A percentile compares a stretch with the other conserved stretches of the same genome.
Conservation (phyloP, 2,329 filamentous ascomycete genomes). For the Stachybotrys echinatus region DNA sequence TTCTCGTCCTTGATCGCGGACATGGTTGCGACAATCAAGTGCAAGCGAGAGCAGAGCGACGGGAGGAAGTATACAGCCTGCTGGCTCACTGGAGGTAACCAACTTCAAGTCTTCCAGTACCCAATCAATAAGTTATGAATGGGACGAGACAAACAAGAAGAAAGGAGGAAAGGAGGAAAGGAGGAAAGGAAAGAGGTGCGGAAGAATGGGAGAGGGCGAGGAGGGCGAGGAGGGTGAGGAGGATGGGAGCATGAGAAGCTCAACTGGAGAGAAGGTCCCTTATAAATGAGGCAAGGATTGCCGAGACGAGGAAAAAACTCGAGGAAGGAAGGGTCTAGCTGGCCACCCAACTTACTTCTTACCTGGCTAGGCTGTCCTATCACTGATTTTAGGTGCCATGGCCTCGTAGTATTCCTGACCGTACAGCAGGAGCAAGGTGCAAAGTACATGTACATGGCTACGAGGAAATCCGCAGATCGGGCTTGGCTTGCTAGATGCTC, state of each 20-base stretch:
- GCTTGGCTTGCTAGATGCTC: not conserved
- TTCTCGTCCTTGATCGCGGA: constrained; percentile 19
- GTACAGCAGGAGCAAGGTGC: not conserved
- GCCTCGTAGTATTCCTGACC: not conserved
- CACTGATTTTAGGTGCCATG: not conserved
- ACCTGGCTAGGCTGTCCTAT: not conserved
- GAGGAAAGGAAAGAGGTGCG: constrained; percentile 1
- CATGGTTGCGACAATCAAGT: not conserved
- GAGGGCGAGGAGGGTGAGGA: not conserved
- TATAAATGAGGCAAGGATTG: not conserved
- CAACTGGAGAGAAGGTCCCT: not conserved
- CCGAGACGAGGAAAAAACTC: not conserved
- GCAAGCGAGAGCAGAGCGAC: not conserved
- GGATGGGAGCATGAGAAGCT: not conserved
- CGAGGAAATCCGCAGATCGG: not conserved
- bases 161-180: not conserved
- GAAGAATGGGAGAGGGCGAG: not conserved
- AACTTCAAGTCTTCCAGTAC: not conserved
- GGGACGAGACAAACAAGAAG: not conserved
- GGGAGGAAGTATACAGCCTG: no score
- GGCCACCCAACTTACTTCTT: not conserved
- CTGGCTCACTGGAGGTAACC: not conserved
- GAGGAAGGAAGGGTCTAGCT: not conserved
- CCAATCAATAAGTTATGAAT: not conserved
- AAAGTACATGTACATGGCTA: not conserved